These are phyloP conservation scores for Vitellaria paradoxa DNA, from an alignment of 179 eudicot genomes.

Conservation along the genomic window DNA sequence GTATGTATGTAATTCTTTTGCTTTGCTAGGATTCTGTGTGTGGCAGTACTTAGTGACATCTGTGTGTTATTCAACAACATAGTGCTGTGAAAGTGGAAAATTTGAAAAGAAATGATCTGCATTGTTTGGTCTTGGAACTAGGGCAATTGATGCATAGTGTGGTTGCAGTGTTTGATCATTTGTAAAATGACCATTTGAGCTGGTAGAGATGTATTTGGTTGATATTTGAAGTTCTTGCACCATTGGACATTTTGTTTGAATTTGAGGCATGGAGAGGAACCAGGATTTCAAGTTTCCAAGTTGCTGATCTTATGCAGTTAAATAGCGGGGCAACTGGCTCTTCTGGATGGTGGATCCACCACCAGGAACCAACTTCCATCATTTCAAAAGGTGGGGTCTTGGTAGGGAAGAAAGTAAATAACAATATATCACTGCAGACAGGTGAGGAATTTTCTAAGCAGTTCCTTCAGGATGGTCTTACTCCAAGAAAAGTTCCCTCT, in stretches of 20 bases:
- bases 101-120: neutral
- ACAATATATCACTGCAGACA: conserved; percentile 51
- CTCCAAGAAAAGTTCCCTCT: conserved; percentile 30
- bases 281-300: conserved; percentile 1
- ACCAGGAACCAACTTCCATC: conserved; percentile 23
- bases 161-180: neutral
- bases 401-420: conserved; percentile 37
- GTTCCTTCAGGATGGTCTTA: conserved; percentile 59
- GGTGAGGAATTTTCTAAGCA: conserved; percentile 72
- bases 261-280: neutral
- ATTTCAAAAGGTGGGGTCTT: conserved; percentile 25
- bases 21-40: conserved; percentile 8
- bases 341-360: conserved; percentile 30
- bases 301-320: conserved; percentile 23
- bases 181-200: neutral
- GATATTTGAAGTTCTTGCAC: neutral
- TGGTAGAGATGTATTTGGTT: neutral
- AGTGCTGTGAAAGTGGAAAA: neutral
- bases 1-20: neutral
- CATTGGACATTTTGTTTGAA: neutral
- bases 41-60: neutral
- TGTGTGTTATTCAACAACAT: neutral
- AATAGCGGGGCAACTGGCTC: conserved; percentile 34
- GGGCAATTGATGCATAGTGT: neutral
- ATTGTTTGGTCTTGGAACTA: neutral